Percentiles rank a stretch among this genome's conserved stretches.
Conservation (phyloP, 768 basidiomycete species). For the Galerina marginata region DNA sequence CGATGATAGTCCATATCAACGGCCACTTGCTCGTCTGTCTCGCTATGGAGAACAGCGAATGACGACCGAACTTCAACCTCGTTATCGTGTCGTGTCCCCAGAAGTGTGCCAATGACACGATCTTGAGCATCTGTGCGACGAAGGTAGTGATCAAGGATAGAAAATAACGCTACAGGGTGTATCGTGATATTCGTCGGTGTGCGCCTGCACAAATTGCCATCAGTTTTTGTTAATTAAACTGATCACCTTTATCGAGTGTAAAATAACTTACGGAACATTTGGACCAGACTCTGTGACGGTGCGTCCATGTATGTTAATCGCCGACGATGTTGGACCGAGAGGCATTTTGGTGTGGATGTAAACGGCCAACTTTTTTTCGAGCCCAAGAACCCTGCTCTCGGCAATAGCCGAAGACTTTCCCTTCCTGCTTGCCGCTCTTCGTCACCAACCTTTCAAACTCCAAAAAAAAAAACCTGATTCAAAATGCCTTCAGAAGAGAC, state of each 20-base stretch:
- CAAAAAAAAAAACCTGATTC: slow-evolving; percentile 23
- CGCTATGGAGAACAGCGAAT: slow-evolving; percentile 92
- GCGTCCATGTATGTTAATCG: slow-evolving; percentile 51
- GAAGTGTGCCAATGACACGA: slow-evolving; percentile 94
- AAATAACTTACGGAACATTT: slow-evolving; percentile 43
- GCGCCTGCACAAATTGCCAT: slow-evolving; percentile 53
- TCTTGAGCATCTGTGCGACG: slow-evolving; percentile 81
- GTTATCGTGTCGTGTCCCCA: slow-evolving; percentile 76
- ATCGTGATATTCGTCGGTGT: slow-evolving; percentile 78
- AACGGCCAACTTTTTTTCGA: slow-evolving; percentile 12
- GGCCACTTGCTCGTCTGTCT: slow-evolving; percentile 91
- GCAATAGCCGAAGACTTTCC: slow-evolving; percentile 41
- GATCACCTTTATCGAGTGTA: neutral
- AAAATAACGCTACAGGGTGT: slow-evolving; percentile 91
- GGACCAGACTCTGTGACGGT: slow-evolving; percentile 35
- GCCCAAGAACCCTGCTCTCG: slow-evolving; percentile 41
- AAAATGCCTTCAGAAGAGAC: slow-evolving; percentile 91
- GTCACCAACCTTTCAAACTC: slow-evolving; percentile 23
- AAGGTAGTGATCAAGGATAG: slow-evolving; percentile 96
- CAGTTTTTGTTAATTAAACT: slow-evolving; percentile 1
- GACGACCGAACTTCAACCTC: slow-evolving; percentile 81
- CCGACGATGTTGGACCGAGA: slow-evolving; percentile 53
- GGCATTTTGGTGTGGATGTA: slow-evolving; percentile 42
- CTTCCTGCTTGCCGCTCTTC: slow-evolving; percentile 20
- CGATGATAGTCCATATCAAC: slow-evolving; percentile 97